Conservation (phyloP, 768 basidiomycete species). For the Tricholoma furcatifolium region DNA sequence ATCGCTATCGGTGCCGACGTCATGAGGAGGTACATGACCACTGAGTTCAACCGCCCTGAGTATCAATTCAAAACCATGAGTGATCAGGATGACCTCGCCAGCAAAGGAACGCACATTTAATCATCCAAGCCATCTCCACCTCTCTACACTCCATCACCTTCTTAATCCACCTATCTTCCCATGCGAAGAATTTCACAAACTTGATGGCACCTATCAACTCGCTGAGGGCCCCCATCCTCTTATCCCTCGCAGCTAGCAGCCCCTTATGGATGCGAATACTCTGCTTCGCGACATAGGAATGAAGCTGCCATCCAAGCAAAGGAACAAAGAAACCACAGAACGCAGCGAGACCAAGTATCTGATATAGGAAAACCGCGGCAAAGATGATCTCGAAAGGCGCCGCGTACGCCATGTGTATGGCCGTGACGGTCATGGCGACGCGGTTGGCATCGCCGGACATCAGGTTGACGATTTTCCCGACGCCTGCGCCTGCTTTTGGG, state of each 20-base stretch:
- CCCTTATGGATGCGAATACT: conserved; percentile 62
- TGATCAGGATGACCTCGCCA: neutral
- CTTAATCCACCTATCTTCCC: conserved; percentile 75
- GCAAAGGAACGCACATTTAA: conserved; percentile 49
- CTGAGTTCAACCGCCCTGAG: conserved; percentile 61
- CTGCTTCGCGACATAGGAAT: conserved; percentile 60
- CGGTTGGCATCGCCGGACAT: conserved; percentile 81
- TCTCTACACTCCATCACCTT: conserved; percentile 62
- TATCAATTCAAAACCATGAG: neutral
- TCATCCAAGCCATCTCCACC: conserved; percentile 74
- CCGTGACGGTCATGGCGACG: conserved; percentile 49
- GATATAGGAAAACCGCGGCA: conserved; percentile 72
- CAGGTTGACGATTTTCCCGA: conserved; percentile 87
- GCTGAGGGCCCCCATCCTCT: conserved; percentile 74
- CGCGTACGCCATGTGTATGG: conserved; percentile 66
- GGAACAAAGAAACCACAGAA: conserved; percentile 75
- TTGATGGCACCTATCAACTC: conserved; percentile 77
- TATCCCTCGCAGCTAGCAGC: conserved; percentile 63
- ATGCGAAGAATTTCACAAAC: conserved; percentile 84
- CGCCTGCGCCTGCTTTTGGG: conserved; percentile 75
- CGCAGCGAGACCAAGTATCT: conserved; percentile 66
- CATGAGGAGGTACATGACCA: conserved; percentile 75
- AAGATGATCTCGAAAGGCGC: conserved; percentile 80
- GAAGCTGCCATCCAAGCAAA: conserved; percentile 68
- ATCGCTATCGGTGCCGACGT: conserved; percentile 74